Evolutionary conservation across 345 rosid species (phyloP), one percentile per base, ranked within the genome.

Genomic region (Leavenworthia alabamica): DNA sequence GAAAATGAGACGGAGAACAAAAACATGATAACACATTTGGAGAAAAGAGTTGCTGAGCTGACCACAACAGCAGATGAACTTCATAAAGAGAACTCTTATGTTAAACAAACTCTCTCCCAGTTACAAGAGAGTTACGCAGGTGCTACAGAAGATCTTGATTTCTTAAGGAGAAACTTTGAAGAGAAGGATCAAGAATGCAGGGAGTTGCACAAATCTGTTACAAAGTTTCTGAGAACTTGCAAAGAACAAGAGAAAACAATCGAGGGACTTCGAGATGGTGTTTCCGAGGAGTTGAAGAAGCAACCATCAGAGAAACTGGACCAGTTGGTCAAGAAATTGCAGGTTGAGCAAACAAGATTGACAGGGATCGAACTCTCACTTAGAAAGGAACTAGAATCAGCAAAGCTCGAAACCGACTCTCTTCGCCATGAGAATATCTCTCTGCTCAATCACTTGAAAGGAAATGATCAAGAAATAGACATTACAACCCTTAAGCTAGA

Each of bases 181-280:
- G 97, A 88, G 78, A 94, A 88, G 80, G 89, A 87, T 42, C 81
- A 77, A 59, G 99, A 94, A 73, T 90, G 96, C 79, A 90, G 76
- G 78, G 96, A 86, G 61, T 68, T 85, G 72, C 97, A 90, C 50
- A 90, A 82, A 72, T 87, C 95, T 35, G 76, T 77, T 36, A 15
- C 90, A 7, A 81, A 86, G 71, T 75, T 86, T 67, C 52, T 77
- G 58, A 83, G 95, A 73, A 83, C 86, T 31, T 81, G 90, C 80
- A 84, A 63, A 58, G 96, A 88, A 42, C 99, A 93, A 71, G 95
- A 75, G 75, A 94, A 81, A 76, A 81, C 97, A 48, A 84, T 90
- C 22, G 87, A 79, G 47, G 97, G 90, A n/a, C 79, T 94, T 76
- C 76, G 75, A 52, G 85, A 74, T 67, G 83, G 63, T 45, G 75